Base-by-base conservation (phyloP, 164 flowering plant genomes). In the Umbellularia californica region DNA sequence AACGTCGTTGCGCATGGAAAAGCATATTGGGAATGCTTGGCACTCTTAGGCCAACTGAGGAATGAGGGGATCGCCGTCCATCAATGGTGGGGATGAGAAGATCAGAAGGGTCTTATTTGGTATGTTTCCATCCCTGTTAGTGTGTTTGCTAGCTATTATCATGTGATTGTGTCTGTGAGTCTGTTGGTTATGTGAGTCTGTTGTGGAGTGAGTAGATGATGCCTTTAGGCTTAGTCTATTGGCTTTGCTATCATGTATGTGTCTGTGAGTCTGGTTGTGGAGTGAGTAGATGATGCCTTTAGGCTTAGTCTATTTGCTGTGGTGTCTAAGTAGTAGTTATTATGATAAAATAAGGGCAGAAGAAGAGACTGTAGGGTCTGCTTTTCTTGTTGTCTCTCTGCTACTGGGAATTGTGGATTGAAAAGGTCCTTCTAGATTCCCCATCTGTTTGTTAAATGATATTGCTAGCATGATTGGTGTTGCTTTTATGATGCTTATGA, bases 11-110 rank as follows among this genome's bases (percentile, higher is more conserved):
- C 75, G 74, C 76, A 84, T 58, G 82, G 74, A 67, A 91, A 91
- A 79, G 94, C 96, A 23, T 93, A 95, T 74, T 95, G 99, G 99
- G 88, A 95, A 77, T 95, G 99, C 72, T 79, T 95, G 83, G 87
- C 94, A 20, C 72, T 95, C 77, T 92, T 89, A 78, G 97, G 99
- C 64, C 85, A 77, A 82, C 74, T 95, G 3, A 89, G 87, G 77
- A 95, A 90, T 74, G 86, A 88, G 74, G 99, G 99, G 17, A 88
- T 93, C 76, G 97, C 94, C 11, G 97, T 90, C 71, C 99, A 95
- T 65, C 99, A 93, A 71, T 93, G 99, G 99, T 93, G 97, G 97
- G 88, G 87, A 50, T 93, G 80, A 84, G 30, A 11, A 35, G 60
- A 55, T 41, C 47, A 41, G 47, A 41, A 3, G 60, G 19, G 20